Percentiles rank a stretch among this genome's conserved stretches.
phyloP scores from a whole-genome alignment of 768 basidiomycete species.

The Coprinellus aureogranulatus region DNA sequence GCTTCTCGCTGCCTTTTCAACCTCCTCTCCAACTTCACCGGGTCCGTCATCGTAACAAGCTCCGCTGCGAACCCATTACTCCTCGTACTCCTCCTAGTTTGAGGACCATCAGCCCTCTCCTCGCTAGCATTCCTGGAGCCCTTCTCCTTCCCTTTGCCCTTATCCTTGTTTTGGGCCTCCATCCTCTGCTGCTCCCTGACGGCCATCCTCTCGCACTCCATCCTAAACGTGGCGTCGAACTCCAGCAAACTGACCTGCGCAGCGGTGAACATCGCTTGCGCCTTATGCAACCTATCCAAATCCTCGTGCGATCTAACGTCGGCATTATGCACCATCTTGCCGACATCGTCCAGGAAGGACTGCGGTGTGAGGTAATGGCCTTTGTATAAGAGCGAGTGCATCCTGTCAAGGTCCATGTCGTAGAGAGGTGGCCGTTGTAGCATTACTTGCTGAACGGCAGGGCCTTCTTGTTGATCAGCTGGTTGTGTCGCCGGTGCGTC shows the following conservation, averaged over 20 bases:
- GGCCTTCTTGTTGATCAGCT: slow-evolving; percentile 17
- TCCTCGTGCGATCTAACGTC: slow-evolving; percentile 58
- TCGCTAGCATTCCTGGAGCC: slow-evolving; percentile 33
- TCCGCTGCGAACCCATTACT: slow-evolving; percentile 73
- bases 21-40: slow-evolving; percentile 67
- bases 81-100: slow-evolving; percentile 63
- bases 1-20: slow-evolving; percentile 68
- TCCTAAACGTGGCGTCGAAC: too few relatives aligned
- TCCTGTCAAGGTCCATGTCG: slow-evolving; percentile 89
- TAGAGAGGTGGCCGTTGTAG: slow-evolving; percentile 46
- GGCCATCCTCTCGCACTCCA: slow-evolving; percentile 90
- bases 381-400: slow-evolving; percentile 82
- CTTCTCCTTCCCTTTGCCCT: slow-evolving; percentile 40
- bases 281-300: slow-evolving; percentile 66
- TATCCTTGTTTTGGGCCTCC: slow-evolving; percentile 54
- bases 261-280: too few relatives aligned
- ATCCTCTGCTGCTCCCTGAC: slow-evolving; percentile 66
- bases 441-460: slow-evolving; percentile 22
- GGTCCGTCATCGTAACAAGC: slow-evolving; percentile 66
- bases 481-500: slow-evolving; percentile 34
- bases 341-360: slow-evolving; percentile 82
- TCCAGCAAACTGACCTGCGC: too few relatives aligned
- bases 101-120: slow-evolving; percentile 34
- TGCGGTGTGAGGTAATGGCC: slow-evolving; percentile 83
- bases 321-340: slow-evolving; percentile 78